Evolutionary conservation across 208 protist genomes (phyloP), one percentile per base, ranked within the genome.

Genomic region (Kentomonas sorsogonicus): DNA sequence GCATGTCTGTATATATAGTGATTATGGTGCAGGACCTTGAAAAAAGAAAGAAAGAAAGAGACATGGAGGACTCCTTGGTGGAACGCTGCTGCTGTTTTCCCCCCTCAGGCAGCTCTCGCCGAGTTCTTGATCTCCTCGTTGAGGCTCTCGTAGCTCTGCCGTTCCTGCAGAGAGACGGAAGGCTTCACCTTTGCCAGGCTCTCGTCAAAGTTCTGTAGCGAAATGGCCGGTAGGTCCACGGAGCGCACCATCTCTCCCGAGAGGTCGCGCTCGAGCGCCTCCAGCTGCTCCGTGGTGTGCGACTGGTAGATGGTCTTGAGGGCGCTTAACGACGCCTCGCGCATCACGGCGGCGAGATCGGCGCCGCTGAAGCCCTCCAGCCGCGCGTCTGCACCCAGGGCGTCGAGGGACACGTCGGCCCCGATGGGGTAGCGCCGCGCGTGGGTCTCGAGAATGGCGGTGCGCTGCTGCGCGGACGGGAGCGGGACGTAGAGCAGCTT

Each of bases 401-500:
- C 41, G 2, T 71, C 40, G 6, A 99, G 53, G 63, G 95, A 64
- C 30, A 98, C 77, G 39, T 71, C 72, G 0, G 63, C 40, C 31
- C 71, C 77, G 39, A 98, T 63, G 6, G 97, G 96, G 51, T 94
- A 94, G 30, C 89, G 81, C 50, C 95, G 83, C 16, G 85, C 74
- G 62, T 97, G 82, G 1, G 94, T 95, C 20, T 62, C 53, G 39
- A 98, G 59, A 20, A 98, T 97, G n/a, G 87, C 81, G 43, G 59
- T 71, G 15, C 96, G 81, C 67, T 96, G 92, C 60, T 56, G 25
- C 15, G 74, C 44, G 6, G 66, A 83, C 2, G 98, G 98, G 7
- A 99, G 83, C 3, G 95, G 92, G 3, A 99, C 96, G 62, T 97
- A 99, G 0, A 99, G 77, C 25, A 96, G 65, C 76, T 98, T 98